These are phyloP conservation scores for Linaria vulgaris DNA, from an alignment of 257 asterid genomes.

Conservation along the genomic window DNA sequence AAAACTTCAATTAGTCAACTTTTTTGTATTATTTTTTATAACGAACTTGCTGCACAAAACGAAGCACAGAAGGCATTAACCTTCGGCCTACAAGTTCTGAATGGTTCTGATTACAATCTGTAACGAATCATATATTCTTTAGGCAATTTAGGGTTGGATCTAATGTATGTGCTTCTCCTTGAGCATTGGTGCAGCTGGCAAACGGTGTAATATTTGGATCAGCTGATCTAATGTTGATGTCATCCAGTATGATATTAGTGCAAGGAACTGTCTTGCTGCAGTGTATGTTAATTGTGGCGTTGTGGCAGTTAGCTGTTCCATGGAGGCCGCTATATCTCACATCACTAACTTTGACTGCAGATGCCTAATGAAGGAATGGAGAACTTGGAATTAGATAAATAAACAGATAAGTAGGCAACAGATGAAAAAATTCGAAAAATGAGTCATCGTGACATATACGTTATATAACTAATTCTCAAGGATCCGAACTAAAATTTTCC, in stretches of 20 bases:
- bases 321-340: constrained; percentile 36
- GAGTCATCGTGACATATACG: too few species aligned
- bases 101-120: too few species aligned
- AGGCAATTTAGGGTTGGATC: constrained; percentile 37
- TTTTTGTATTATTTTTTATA: too few species aligned
- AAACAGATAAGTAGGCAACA: too few species aligned
- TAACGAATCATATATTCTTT: too few species aligned
- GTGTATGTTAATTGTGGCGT: constrained; percentile 36
- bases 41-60: too few species aligned
- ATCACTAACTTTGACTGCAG: constrained; percentile 47
- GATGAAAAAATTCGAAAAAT: too few species aligned
- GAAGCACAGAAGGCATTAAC: too few species aligned
- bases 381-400: constrained; percentile 4
- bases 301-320: constrained; percentile 39
- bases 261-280: constrained; percentile 51
- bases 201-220: constrained; percentile 10
- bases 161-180: constrained; percentile 27
- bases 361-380: constrained; percentile 21
- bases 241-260: constrained; percentile 34
- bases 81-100: too few species aligned
- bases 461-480: background rate
- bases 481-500: background rate
- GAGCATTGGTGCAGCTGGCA: constrained; percentile 39
- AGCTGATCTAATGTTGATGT: constrained; percentile 36
- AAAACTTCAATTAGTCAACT: too few species aligned